Conservation (phyloP, 208 protist genomes). For the Vickermania ingenoplastis region DNA sequence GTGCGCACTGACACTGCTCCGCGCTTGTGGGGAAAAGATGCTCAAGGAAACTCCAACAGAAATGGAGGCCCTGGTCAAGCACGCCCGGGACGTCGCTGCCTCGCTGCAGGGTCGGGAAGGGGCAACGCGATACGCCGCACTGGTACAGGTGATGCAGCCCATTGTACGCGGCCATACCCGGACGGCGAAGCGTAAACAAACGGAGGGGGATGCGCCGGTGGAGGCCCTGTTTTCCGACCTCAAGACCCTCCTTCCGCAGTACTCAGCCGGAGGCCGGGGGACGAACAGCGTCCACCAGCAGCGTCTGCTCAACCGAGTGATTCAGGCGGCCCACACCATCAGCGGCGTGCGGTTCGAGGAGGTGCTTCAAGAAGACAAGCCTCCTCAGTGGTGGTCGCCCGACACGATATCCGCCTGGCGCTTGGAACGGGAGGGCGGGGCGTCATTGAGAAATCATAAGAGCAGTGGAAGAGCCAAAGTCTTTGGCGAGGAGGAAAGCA, state of each 20-base stretch:
- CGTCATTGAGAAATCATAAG: neutral
- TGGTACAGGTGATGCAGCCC: slow-evolving; percentile 58
- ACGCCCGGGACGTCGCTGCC: slow-evolving; percentile 15
- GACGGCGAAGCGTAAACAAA: slow-evolving; percentile 23
- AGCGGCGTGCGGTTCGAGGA: slow-evolving; percentile 35
- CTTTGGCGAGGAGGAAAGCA: slow-evolving; percentile 4
- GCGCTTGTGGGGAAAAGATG: slow-evolving; percentile 70
- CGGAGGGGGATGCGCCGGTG: slow-evolving; percentile 38
- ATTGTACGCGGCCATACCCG: slow-evolving; percentile 48
- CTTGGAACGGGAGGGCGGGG: neutral
- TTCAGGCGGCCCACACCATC: slow-evolving; percentile 46
- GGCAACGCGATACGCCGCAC: slow-evolving; percentile 33
- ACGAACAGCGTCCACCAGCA: neutral
- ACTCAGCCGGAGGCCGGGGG: slow-evolving; percentile 5
- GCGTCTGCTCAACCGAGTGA: slow-evolving; percentile 28
- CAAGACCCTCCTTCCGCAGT: slow-evolving; percentile 28
- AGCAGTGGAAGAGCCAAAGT: neutral
- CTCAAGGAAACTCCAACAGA: slow-evolving; percentile 58
- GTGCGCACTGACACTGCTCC: slow-evolving; percentile 52
- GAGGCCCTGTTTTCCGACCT: slow-evolving; percentile 51
- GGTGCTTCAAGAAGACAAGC: slow-evolving; percentile 36
- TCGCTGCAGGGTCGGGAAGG: slow-evolving; percentile 6
- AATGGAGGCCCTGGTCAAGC: slow-evolving; percentile 42
- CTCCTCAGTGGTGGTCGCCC: slow-evolving; percentile 55
- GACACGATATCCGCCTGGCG: slow-evolving; percentile 14